These are phyloP conservation scores for Starmerella apicola DNA, from an alignment of 805 yeast genomes.

Conservation along the genomic window DNA sequence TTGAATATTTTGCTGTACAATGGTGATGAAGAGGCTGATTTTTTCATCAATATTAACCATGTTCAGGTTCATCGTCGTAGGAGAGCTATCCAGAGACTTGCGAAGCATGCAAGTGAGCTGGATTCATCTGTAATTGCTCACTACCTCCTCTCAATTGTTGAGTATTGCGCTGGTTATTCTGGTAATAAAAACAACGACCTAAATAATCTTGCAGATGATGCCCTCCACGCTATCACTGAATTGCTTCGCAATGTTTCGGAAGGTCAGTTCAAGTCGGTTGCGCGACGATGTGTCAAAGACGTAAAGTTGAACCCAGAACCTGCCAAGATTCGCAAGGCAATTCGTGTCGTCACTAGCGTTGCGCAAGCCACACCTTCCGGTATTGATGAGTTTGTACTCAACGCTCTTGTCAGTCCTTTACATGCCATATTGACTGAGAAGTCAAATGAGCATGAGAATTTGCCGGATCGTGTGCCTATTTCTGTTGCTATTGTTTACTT, in stretches of 20 bases:
- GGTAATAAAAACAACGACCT: slow-evolving; percentile 26
- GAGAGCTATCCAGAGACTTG: slow-evolving; percentile 59
- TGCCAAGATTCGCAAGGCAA: slow-evolving; percentile 39
- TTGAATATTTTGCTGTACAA: slow-evolving; percentile 39
- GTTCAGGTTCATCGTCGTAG: slow-evolving; percentile 79
- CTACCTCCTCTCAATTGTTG: slow-evolving; percentile 73
- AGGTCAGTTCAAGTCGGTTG: slow-evolving; percentile 68
- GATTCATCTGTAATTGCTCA: slow-evolving; percentile 50
- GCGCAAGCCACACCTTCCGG: slow-evolving; percentile 16
- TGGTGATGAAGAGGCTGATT: slow-evolving; percentile 74
- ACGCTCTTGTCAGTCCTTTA: slow-evolving; percentile 50
- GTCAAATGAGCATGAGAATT: slow-evolving; percentile 65
- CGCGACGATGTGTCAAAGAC: slow-evolving; percentile 51
- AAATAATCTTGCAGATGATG: slow-evolving; percentile 30
- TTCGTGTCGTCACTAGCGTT: slow-evolving; percentile 33
- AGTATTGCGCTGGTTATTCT: slow-evolving; percentile 54
- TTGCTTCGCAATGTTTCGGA: slow-evolving; percentile 52
- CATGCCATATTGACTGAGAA: slow-evolving; percentile 37
- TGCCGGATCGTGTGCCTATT: slow-evolving; percentile 60
- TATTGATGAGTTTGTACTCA: slow-evolving; percentile 33
- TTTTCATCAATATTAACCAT: slow-evolving; percentile 64
- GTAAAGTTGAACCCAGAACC: slow-evolving; percentile 32
- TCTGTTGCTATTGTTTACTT: slow-evolving; percentile 69
- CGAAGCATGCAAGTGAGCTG: slow-evolving; percentile 30
- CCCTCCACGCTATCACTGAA: slow-evolving; percentile 48